Base-by-base conservation (phyloP, 164 flowering plant species). In the Vitis rotundifolia region DNA sequence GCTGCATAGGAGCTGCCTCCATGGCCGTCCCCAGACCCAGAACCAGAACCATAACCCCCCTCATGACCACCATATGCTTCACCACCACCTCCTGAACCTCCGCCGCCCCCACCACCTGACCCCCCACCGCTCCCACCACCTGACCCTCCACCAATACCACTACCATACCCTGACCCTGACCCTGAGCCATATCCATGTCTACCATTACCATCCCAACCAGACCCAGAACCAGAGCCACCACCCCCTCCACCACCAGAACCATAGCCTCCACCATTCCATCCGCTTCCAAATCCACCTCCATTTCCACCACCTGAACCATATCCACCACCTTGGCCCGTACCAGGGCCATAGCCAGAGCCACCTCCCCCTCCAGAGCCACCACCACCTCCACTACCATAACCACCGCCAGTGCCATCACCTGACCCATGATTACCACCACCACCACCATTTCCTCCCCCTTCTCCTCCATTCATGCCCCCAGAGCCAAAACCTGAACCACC, bases 261-360 rank as follows among this genome's bases (percentile, higher is more conserved):
- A 26, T 10, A 29, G 8, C 77, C 73, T 52, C 61, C 56, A 18
- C 61, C 72, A 13, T 71, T 48, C 13, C 60, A 53, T 1, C 64
- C 64, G 19, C 64, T 26, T 10, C 66, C 75, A 54, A 12, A 49
- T 1, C 73, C 70, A 9, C 31, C 49, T 1, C 81, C 77, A 51
- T 4, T 22, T 15, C 75, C 69, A 9, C 64, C 49, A n/a, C 74
- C 72, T 0, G 50, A 16, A 0, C 78, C 73, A 59, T 15, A 57
- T 9, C 63, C 77, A 22, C 75, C 74, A 69, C 71, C 74, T 44
- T 50, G 55, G 54, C 67, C 67, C 18, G 19, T 64, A 1, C 55
- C 67, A 49, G 51, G n/a, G 44, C 67, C 67, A 49, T 3, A 44
- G 10, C 73, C 67, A 0, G 26, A 22, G 26, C 52, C 48, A 15